phyloP scores from a whole-genome alignment of 1,284 basidiomycete species.

The Caloboletus firmus region DNA sequence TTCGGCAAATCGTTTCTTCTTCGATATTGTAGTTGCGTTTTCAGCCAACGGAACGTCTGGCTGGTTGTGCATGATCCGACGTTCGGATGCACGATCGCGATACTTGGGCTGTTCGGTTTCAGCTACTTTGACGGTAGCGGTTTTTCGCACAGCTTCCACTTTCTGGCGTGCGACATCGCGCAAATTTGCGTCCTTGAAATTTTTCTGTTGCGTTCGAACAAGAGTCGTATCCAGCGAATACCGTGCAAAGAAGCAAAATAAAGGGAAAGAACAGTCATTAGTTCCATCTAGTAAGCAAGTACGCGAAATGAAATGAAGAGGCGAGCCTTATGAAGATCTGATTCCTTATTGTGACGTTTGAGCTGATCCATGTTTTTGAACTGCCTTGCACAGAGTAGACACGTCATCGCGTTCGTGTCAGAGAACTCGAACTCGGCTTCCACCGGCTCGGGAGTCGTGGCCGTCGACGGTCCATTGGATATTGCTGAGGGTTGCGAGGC shows the following conservation, averaged over 20 bases:
- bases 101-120: slow-evolving; percentile 69
- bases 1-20: slow-evolving; percentile 56
- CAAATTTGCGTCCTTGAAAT: slow-evolving; percentile 68
- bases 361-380: slow-evolving; percentile 87
- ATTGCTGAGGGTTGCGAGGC: slow-evolving; percentile 19
- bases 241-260: slow-evolving; percentile 2
- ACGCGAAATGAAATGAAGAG: slow-evolving; percentile 36
- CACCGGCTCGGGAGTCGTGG: slow-evolving; percentile 39
- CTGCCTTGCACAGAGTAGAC: slow-evolving; percentile 86
- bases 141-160: slow-evolving; percentile 48
- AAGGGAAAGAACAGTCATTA: slow-evolving; percentile 22
- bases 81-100: slow-evolving; percentile 87
- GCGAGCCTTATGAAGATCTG: slow-evolving; percentile 88
- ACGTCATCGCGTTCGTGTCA: slow-evolving; percentile 70
- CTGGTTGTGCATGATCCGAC: slow-evolving; percentile 85
- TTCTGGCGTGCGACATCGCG: slow-evolving; percentile 77
- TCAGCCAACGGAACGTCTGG: slow-evolving; percentile 77
- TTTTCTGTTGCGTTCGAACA: slow-evolving; percentile 59
- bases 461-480: slow-evolving; percentile 25
- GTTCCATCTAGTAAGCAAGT: slow-evolving; percentile 28
- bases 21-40: slow-evolving; percentile 38
- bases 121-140: slow-evolving; percentile 23
- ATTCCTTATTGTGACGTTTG: slow-evolving; percentile 84
- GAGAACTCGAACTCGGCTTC: slow-evolving; percentile 75
- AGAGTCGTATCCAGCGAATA: slow-evolving; percentile 19